phyloP scores from a whole-genome alignment of 2,329 filamentous ascomycete species.

The Cytospora paraplurivora region DNA sequence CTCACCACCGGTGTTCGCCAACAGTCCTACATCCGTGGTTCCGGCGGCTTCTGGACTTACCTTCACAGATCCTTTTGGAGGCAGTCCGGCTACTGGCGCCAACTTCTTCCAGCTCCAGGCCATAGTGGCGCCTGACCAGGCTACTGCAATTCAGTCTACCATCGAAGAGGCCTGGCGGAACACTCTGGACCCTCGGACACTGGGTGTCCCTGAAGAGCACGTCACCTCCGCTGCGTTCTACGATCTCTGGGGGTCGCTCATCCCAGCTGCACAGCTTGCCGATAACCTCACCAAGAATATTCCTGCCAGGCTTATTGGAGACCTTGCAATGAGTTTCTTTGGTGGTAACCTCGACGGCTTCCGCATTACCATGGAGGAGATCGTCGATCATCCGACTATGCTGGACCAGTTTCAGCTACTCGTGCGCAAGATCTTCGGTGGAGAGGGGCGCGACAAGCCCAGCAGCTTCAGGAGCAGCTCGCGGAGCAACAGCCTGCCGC shows the following conservation, averaged over 20 bases:
- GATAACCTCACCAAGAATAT: slow-evolving; percentile 43
- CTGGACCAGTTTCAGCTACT: slow-evolving; percentile 50
- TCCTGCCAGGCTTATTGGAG: slow-evolving; percentile 31
- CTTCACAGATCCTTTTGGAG: slow-evolving; percentile 31
- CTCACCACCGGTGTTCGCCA: slow-evolving; percentile 31
- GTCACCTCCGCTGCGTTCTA: slow-evolving; percentile 52
- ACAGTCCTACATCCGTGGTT: slow-evolving; percentile 2
- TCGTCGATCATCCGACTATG: slow-evolving; percentile 55
- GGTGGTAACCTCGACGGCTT: slow-evolving; percentile 42
- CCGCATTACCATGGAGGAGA: slow-evolving; percentile 49
- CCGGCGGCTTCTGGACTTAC: slow-evolving; percentile 27
- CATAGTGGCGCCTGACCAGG: slow-evolving; percentile 43
- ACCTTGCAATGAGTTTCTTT: slow-evolving; percentile 42
- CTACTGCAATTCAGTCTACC: slow-evolving; percentile 43
- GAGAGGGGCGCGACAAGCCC: slow-evolving; percentile 27
- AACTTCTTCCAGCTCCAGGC: slow-evolving; percentile 27
- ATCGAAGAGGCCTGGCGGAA: slow-evolving; percentile 50
- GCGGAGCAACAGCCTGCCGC: slow-evolving; percentile 30
- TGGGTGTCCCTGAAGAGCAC: slow-evolving; percentile 45
- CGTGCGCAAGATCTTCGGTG: slow-evolving; percentile 33
- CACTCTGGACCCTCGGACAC: slow-evolving; percentile 43
- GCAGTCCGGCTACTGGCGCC: slow-evolving; percentile 12
- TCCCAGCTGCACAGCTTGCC: slow-evolving; percentile 52
- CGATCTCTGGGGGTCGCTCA: slow-evolving; percentile 52
- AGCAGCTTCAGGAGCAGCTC: slow-evolving; percentile 14